These are phyloP conservation scores for Colletotrichum brevisporum DNA, from an alignment of 2,329 filamentous ascomycete genomes.

Conservation along the genomic window DNA sequence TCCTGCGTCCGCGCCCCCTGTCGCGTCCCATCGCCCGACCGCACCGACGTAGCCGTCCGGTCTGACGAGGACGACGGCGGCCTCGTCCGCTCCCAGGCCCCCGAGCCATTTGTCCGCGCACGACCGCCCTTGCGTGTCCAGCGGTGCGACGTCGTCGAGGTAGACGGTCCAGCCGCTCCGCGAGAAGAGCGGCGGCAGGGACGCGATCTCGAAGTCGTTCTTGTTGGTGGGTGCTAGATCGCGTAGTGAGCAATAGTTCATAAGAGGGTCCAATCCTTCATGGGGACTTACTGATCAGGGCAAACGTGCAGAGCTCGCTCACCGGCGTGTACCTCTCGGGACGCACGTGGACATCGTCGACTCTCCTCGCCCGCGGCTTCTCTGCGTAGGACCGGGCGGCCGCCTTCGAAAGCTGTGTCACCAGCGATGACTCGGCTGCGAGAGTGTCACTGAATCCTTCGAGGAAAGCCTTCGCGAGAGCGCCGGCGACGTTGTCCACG, in stretches of 20 bases:
- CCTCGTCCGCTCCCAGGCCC: slow-evolving; percentile 35
- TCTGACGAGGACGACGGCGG: slow-evolving; percentile 41
- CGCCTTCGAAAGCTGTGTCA: slow-evolving; percentile 70
- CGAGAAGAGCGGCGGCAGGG: slow-evolving; percentile 75
- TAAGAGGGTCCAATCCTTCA: not conserved
- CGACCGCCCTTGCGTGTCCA: slow-evolving; percentile 62
- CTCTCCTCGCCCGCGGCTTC: slow-evolving; percentile 63
- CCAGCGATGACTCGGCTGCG: slow-evolving; percentile 63
- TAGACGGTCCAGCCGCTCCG: slow-evolving; percentile 80
- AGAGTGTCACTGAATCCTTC: slow-evolving; percentile 69
- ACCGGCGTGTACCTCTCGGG: slow-evolving; percentile 77
- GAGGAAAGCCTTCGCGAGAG: slow-evolving; percentile 68
- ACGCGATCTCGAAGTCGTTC: slow-evolving; percentile 73
- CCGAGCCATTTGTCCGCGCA: slow-evolving; percentile 62
- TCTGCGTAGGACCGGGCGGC: slow-evolving; percentile 73
- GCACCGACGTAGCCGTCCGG: slow-evolving; percentile 45
- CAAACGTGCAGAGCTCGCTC: slow-evolving; percentile 71
- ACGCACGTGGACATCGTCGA: slow-evolving; percentile 76
- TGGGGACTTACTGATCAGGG: slow-evolving; percentile 70
- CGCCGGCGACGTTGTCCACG: slow-evolving; percentile 67
- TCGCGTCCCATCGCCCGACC: slow-evolving; percentile 25
- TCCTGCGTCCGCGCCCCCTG: slow-evolving; percentile 6
- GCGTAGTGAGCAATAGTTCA: not conserved
- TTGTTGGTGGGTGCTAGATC: slow-evolving; percentile 70
- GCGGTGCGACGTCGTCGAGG: slow-evolving; percentile 73